Base-by-base conservation (phyloP, 1,284 basidiomycete species). In the Puccinia horiana region DNA sequence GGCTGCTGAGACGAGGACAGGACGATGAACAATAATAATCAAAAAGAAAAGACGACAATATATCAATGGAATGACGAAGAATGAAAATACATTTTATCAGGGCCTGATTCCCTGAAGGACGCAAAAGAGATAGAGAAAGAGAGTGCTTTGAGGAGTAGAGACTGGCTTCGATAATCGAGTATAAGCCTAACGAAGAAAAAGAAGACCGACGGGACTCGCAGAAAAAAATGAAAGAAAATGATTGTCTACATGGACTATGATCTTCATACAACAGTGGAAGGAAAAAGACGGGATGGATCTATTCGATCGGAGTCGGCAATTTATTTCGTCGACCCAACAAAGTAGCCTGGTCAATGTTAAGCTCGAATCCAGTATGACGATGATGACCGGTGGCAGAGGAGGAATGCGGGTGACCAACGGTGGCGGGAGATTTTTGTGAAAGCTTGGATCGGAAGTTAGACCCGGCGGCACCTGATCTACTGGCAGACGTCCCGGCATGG, bases 281-380 rank as follows among this genome's bases (percentile, higher is more conserved):
- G 44, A 49, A 47, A 49, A 49, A 49, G 42, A 49, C 11, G 26
- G 42, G n/a, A 49, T 47, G 44, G 26, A 11, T 69, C 32, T n/a
- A 69, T 6, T 69, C 37, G 65, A 61, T 32, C 1, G 65, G 65
- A 42, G 65, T 42, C 8, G 65, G 1, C 23, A 69, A n/a, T 54
- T 87, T 87, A 63, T 88, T 88, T 74, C 88, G 84, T 83, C 88
- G 83, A 1, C 93, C 94, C 1, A 97, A 89, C 0, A 97, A 87
- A 6, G 95, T 96, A 54, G 95, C 93, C 81, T 90, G 91, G 84
- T 92, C 91, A 77, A 97, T 88, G 86, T 94, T 92, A 76, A 97
- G 89, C 85, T 96, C 93, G 84, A 97, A 97, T 0, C 88, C 88
- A 35, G 37, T 29, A 29, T 67, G 32, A 65, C 63, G 70, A 52